Percentiles rank a stretch among this genome's conserved stretches.
Evolutionary conservation across 2,329 filamentous ascomycete genomes (phyloP).

Genomic region (Trichoderma brevicompactum): DNA sequence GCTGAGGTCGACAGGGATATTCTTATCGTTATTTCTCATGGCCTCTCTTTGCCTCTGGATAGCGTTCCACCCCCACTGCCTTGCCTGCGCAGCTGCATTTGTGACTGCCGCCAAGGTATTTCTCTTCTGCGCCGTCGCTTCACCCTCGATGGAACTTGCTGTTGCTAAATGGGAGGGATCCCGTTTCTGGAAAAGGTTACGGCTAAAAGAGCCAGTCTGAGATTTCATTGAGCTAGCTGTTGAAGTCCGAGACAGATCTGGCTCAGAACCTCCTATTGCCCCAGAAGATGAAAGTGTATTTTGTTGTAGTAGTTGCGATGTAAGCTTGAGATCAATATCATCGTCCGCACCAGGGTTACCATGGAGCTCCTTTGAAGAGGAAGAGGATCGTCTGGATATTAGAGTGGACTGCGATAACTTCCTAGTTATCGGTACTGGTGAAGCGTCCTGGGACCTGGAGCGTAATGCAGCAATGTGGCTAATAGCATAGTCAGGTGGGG

Average conservation of each 20-base stretch:
- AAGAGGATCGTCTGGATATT: conserved; percentile 47
- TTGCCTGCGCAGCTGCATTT: conserved; percentile 59
- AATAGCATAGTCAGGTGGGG: conserved; percentile 63
- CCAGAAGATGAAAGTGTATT: conserved; percentile 45
- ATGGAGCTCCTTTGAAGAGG: conserved; percentile 51
- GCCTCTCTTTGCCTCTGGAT: conserved; percentile 56
- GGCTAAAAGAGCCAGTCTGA: conserved; percentile 46
- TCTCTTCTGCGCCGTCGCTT: conserved; percentile 47
- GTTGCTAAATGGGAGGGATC: conserved; percentile 46
- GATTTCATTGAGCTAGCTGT: conserved; percentile 47
- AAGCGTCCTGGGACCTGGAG: conserved; percentile 61
- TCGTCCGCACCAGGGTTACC: conserved; percentile 46
- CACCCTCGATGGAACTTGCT: conserved; percentile 43
- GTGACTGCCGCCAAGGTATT: conserved; percentile 59
- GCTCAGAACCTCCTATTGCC: conserved; percentile 38
- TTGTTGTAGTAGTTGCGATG: conserved; percentile 35
- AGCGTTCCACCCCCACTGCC: conserved; percentile 63
- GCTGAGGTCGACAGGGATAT: conserved; percentile 50
- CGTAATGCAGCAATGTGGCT: conserved; percentile 71
- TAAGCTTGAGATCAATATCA: neutral
- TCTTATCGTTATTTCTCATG: conserved; percentile 42
- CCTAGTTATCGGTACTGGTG: conserved; percentile 51
- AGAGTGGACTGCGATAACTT: conserved; percentile 39
- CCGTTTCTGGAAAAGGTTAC: conserved; percentile 47
- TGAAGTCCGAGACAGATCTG: conserved; percentile 40